phyloP scores from a whole-genome alignment of 371 early-diverging fungal species.

The Saksenaea oblongispora region DNA sequence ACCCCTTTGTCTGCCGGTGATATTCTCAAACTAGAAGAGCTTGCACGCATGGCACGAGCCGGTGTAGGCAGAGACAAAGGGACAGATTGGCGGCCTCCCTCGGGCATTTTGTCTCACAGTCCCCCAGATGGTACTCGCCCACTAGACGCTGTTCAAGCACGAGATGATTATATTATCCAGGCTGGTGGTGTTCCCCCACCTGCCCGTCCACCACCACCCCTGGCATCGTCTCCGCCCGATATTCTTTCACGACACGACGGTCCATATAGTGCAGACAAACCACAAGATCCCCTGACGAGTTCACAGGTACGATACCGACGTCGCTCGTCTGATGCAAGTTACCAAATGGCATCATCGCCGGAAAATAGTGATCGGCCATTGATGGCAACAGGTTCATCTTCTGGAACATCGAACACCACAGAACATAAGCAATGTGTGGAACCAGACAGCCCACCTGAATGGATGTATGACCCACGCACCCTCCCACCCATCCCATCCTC shows the following conservation, averaged over 20 bases:
- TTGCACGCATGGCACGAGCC: constrained; percentile 38
- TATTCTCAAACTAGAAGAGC: constrained; percentile 47
- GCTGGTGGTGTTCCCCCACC: constrained; percentile 38
- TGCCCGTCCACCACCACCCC: constrained; percentile 26
- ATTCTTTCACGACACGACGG: not conserved
- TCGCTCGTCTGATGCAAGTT: constrained; percentile 34
- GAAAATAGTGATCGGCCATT: constrained; percentile 40
- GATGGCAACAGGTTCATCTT: constrained; percentile 32
- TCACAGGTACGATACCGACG: constrained; percentile 12
- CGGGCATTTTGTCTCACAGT: constrained; percentile 32
- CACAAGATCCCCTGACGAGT: not conserved
- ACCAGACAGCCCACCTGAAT: not conserved
- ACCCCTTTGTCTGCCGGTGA: constrained; percentile 44
- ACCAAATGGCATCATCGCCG: constrained; percentile 31
- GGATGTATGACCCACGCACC: constrained; percentile 7
- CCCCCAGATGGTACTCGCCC: constrained; percentile 15
- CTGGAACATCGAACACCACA: constrained; percentile 10
- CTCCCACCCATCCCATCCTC: not conserved
- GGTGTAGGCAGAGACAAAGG: constrained; percentile 25
- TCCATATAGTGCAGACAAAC: not conserved
- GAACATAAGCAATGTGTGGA: not conserved
- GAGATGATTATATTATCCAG: constrained; percentile 33
- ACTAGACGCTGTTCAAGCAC: constrained; percentile 22
- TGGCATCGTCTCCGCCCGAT: not conserved
- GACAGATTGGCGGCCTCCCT: constrained; percentile 49